A percentile compares a stretch with the other conserved stretches of the same genome.
Conservation (phyloP, 331 rosid species). For the Quercus lobata region DNA sequence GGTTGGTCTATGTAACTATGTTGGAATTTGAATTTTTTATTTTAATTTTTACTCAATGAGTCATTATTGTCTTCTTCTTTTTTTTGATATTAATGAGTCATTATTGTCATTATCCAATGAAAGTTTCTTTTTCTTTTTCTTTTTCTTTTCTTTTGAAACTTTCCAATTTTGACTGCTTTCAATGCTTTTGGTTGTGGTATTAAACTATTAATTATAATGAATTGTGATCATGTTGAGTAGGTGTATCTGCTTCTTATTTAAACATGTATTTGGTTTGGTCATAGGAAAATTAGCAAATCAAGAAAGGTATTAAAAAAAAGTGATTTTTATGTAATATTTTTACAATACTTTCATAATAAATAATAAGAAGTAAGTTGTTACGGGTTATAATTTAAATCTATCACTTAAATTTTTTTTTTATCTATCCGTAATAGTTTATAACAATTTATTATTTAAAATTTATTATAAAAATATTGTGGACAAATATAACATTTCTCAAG, state of each 20-base stretch:
- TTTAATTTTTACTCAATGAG: not conserved
- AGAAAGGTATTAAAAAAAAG: too few species aligned
- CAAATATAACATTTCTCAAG: too few species aligned
- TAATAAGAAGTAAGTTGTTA: fast-evolving
- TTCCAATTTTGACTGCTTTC: slow-evolving; percentile 26
- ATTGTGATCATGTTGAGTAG: not conserved
- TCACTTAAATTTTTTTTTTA: too few species aligned
- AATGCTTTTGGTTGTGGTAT: slow-evolving; percentile 19
- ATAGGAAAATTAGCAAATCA: too few species aligned
- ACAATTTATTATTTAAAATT: too few species aligned
- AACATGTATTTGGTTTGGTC: not conserved
- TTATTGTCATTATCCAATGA: too few species aligned
- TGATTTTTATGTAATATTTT: too few species aligned
- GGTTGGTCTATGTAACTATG: not conserved
- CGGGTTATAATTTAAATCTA: too few species aligned
- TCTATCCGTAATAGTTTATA: fast-evolving
- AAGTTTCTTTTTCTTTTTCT: not conserved
- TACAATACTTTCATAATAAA: fast-evolving
- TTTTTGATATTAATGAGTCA: not conserved
- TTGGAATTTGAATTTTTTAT: not conserved
- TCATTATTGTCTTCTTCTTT: not conserved
- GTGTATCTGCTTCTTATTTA: slow-evolving; percentile 13
- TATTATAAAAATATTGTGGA: fast-evolving
- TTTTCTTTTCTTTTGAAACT: slow-evolving; percentile 2
- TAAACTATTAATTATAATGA: too few species aligned